Evolutionary conservation across 1,284 basidiomycete species (phyloP).

Genomic region (Fomitiporia mediterranea): DNA sequence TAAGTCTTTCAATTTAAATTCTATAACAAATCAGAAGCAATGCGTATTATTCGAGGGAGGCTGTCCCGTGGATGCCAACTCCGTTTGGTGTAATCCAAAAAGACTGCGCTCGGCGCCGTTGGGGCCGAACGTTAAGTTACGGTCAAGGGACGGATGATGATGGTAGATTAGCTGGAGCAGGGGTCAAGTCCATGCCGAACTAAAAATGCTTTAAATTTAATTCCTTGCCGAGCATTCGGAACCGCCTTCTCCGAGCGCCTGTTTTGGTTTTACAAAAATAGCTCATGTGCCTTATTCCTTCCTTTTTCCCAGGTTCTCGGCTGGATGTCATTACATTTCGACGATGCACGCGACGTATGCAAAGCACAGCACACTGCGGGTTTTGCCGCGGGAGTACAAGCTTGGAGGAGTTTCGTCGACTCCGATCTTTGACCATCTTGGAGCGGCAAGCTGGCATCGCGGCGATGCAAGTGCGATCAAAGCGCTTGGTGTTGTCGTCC

Average conservation of each 20-base stretch:
- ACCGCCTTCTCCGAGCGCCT: background rate
- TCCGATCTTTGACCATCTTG: conserved; percentile 9
- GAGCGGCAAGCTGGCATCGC: conserved; percentile 11
- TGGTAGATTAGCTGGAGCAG: no score
- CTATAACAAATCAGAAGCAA: no score
- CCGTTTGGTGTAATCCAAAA: background rate
- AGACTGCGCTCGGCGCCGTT: background rate
- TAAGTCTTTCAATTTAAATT: no score
- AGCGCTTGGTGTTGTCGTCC: conserved; percentile 1
- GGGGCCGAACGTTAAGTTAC: background rate
- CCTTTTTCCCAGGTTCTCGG: conserved; percentile 8
- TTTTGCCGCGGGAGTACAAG: conserved; percentile 5
- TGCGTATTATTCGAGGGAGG: no score
- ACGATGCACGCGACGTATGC: conserved; percentile 10
- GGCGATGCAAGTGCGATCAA: conserved; percentile 4
- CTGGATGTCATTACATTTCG: conserved; percentile 11
- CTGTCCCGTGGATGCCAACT: background rate
- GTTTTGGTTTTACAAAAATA: background rate
- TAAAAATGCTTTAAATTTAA: no score
- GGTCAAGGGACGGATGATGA: no score
- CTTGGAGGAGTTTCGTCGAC: background rate
- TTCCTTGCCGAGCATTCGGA: no score
- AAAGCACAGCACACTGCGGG: conserved; percentile 1
- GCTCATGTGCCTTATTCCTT: background rate
- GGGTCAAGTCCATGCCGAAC: background rate